Base-by-base conservation (phyloP, 1,139 yeast genomes). In the Diutina ranongensis region DNA sequence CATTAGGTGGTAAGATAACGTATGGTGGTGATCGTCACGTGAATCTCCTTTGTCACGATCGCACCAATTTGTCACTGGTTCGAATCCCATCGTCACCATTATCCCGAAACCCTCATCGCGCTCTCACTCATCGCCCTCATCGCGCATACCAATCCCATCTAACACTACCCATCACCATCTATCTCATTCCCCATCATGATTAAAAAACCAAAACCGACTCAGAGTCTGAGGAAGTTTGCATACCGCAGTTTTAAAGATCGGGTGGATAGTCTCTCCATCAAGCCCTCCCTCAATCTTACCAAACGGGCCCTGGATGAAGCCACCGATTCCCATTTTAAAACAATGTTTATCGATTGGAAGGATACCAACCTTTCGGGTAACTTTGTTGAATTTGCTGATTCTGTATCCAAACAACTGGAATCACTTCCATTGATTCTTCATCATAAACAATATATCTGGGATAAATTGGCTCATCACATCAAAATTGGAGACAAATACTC, bases 331-430 rank as follows among this genome's bases (percentile, higher is more conserved):
- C 92, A 83, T 61, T 85, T 89, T 54, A 63, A 81, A 35, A 74
- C 94, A 5, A 80, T 95, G 0, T 68, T 85, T 50, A 82, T 83
- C 47, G 88, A 86, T 56, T 92, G 97, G 97, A 73, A 71, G 50
- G 97, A 92, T 57, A 76, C 87, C 47, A 92, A 89, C 59, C 64
- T 87, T 49, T 82, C 96, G 46, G 80, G 79, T 3, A 72, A 71
- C 46, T 92, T 87, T 58, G 74, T 82, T 5, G 78, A 74, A 10
- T 83, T 88, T 56, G 67, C 73, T 4, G 74, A 72, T 15, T 70
- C 72, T 46, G 74, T 83, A 2, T 78, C 76, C 48, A 67, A 71
- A 2, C 55, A 73, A 18, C 68, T 78, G 19, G 83, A 82, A 56
- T 80, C 95, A 3, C 67, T 94, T 46, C 92, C 97, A 0, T 94